These are phyloP conservation scores for Populus davidiana DNA, from an alignment of 345 rosid species.

Conservation along the genomic window DNA sequence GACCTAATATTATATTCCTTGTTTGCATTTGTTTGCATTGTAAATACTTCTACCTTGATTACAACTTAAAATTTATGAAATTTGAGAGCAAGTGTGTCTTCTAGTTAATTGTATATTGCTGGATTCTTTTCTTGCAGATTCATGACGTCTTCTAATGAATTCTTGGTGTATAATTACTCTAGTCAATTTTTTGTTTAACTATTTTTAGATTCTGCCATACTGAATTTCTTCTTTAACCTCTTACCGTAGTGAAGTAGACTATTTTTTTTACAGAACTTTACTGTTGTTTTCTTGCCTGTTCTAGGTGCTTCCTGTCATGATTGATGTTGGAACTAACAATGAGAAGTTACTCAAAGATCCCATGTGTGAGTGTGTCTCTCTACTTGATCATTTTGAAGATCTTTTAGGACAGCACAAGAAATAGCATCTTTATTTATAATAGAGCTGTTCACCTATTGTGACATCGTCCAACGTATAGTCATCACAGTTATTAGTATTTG, in stretches of 20 bases:
- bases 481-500: neutral
- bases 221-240: slow-evolving; percentile 5
- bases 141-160: neutral
- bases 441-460: neutral
- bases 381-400: slow-evolving; percentile 7
- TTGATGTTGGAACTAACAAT: slow-evolving; percentile 98
- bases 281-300: slow-evolving; percentile 9
- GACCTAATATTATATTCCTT: no score
- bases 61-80: neutral
- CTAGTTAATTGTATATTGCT: neutral
- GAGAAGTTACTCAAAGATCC: slow-evolving; percentile 84
- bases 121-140: neutral
- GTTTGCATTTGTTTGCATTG: neutral
- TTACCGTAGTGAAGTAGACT: neutral
- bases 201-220: neutral
- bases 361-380: slow-evolving; percentile 59
- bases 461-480: neutral
- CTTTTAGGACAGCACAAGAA: neutral
- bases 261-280: neutral
- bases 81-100: neutral
- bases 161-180: neutral
- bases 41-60: neutral
- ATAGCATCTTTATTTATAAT: neutral
- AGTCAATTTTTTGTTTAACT: neutral
- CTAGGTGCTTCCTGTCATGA: slow-evolving; percentile 98